phyloP scores from a whole-genome alignment of 352 stramenopile genomes.

The Phytophthora tentaculata region DNA sequence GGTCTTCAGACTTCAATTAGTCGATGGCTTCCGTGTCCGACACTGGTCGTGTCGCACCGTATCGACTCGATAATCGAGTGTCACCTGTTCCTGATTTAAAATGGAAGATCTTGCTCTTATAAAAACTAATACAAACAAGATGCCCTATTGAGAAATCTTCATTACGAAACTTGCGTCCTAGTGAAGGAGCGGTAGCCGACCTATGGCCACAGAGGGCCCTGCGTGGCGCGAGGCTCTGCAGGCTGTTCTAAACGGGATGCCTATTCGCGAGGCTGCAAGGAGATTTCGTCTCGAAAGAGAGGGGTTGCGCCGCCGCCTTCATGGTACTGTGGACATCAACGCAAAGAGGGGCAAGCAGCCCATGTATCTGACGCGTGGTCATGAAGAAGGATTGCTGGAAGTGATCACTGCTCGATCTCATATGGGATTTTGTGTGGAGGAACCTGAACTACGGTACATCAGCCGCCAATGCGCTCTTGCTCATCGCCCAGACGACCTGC shows the following conservation, averaged over 20 bases:
- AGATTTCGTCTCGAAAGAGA: neutral
- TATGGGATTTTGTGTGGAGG: neutral
- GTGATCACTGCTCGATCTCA: neutral
- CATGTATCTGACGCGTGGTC: too few species aligned
- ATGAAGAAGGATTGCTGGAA: neutral
- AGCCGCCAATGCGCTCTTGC: neutral
- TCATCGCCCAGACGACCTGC: neutral
- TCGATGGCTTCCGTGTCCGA: too few species aligned
- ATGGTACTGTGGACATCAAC: neutral
- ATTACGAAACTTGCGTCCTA: too few species aligned
- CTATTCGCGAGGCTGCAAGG: neutral
- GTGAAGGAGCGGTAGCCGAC: too few species aligned
- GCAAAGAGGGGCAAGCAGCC: neutral
- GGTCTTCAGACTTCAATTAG: slow-evolving; percentile 17
- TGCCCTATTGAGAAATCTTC: too few species aligned
- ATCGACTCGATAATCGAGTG: too few species aligned
- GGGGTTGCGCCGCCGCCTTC: neutral
- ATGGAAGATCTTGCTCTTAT: too few species aligned
- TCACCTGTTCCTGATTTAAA: too few species aligned
- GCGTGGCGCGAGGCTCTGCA: too few species aligned
- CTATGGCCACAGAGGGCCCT: too few species aligned
- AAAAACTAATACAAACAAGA: too few species aligned
- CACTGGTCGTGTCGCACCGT: too few species aligned
- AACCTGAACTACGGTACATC: neutral
- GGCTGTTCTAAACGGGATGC: neutral